Base-by-base conservation (phyloP, 2,329 filamentous ascomycete genomes). In the Daldinia sp. region DNA sequence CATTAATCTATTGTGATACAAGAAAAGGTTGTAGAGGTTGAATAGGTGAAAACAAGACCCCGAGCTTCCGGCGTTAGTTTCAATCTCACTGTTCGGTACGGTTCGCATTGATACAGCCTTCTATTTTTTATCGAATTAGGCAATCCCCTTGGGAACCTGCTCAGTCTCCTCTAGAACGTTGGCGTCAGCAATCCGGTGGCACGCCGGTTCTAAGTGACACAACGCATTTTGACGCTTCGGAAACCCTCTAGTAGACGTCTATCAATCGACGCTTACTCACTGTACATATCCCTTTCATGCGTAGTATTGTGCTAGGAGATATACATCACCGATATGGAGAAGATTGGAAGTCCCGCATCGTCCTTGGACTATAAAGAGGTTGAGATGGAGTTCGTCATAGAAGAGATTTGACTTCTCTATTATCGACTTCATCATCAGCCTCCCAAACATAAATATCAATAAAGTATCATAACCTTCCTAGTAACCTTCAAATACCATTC, bases 201-300 rank as follows among this genome's bases (percentile, higher is more conserved):
- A 41, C 60, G 62, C 56, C 15, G 46, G 51, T 50, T 53, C 44
- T 65, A 58, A 66, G 67, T 69, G 60, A 65, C 64, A 68, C 61
- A 42, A 48, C 44, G 61, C 39, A 58, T 41, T 37, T n/a, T 60
- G 66, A 64, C 62, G 59, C 56, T 59, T 63, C 59, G 33, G 26
- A 68, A 18, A 13, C 30, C 37, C 41, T 61, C 23, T 51, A 23
- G 4, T 46, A 39, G 60, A 69, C 54, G 23, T 33, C 23, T 20
- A 50, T 65, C 50, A 30, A 67, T 55, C 2, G 12, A 61, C 46
- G 69, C 69, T 72, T 72, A 72, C 69, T 72, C 67, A 72, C 54
- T 35, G 55, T 53, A 63, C 69, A 67, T 67, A 39, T 23, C 20
- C 15, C 15, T 9, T 9, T 9, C 20, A 65, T 56, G 65, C 50